Conservation (phyloP, 495 filamentous ascomycete species). For the Terfezia claveryi region DNA sequence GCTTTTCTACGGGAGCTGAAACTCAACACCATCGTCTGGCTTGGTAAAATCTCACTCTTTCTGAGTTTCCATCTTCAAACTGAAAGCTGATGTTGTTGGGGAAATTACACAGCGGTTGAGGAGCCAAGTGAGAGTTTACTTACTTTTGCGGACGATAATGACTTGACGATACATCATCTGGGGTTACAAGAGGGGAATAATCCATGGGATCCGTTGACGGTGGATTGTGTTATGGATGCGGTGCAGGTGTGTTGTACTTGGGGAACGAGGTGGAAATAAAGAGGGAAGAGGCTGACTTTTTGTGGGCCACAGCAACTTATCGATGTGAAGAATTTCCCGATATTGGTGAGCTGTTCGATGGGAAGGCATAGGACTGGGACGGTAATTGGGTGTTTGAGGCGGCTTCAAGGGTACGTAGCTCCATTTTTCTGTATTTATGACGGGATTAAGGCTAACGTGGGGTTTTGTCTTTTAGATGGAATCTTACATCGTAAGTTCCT, state of each 20-base stretch:
- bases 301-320: slow-evolving; percentile 7
- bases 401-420: slow-evolving; percentile 8
- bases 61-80: no score
- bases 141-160: slow-evolving; percentile 13
- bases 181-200: slow-evolving; percentile 14
- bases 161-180: slow-evolving; percentile 14
- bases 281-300: no score
- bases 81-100: no score
- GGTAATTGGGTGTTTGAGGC: slow-evolving; percentile 16
- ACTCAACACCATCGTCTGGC: slow-evolving; percentile 17
- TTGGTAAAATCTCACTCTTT: slow-evolving; percentile 2
- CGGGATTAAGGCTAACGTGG: no score
- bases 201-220: slow-evolving; percentile 15
- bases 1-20: slow-evolving; percentile 14
- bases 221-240: slow-evolving; percentile 13
- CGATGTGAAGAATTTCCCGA: slow-evolving; percentile 12
- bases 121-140: slow-evolving; percentile 16
- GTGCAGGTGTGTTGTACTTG: slow-evolving; percentile 2
- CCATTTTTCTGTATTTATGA: not conserved
- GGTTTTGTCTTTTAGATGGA: no score
- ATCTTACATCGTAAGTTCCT: no score
- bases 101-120: slow-evolving; percentile 13
- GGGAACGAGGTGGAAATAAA: no score
- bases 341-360: slow-evolving; percentile 16
- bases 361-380: slow-evolving; percentile 15